Conservation (phyloP, 1,139 yeast genomes). For the Ashbya aceris region DNA sequence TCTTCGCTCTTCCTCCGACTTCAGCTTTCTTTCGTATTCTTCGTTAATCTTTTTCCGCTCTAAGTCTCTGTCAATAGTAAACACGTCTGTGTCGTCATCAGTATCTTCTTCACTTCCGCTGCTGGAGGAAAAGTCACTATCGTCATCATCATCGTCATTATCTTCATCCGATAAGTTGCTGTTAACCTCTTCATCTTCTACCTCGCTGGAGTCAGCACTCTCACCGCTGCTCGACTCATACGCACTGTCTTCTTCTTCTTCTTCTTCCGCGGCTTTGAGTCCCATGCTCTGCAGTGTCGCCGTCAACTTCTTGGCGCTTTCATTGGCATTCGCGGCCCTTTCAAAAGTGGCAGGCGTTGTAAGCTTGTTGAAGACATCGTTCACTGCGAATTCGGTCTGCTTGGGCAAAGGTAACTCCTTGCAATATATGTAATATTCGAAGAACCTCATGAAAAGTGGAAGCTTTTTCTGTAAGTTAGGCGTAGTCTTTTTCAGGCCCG, state of each 20-base stretch:
- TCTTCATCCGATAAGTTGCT: constrained; percentile 19
- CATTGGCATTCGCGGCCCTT: constrained; percentile 35
- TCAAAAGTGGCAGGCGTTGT: constrained; percentile 28
- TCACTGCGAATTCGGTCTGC: constrained; percentile 51
- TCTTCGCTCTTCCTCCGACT: constrained; percentile 36
- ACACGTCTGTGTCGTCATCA: constrained; percentile 22
- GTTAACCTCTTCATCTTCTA: constrained; percentile 20
- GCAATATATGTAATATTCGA: constrained; percentile 66
- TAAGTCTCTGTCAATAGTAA: constrained; percentile 23
- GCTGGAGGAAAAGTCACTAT: constrained; percentile 14
- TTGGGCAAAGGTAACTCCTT: constrained; percentile 58
- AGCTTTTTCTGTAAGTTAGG: constrained; percentile 28
- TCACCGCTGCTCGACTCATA: constrained; percentile 22
- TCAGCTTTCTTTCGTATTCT: constrained; percentile 30
- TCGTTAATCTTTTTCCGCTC: constrained; percentile 29
- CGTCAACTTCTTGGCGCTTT: constrained; percentile 36
- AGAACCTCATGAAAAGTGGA: constrained; percentile 45
- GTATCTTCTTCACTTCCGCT: constrained; percentile 19
- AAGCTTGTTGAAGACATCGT: constrained; percentile 34
- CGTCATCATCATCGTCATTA: constrained; percentile 18
- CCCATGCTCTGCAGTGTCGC: constrained; percentile 19
- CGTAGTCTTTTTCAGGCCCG: constrained; percentile 16
- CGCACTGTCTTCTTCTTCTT: constrained; percentile 20
- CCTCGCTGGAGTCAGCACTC: constrained; percentile 22
- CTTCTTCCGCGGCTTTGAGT: constrained; percentile 18